Conservation (phyloP, 176 grass and related monocot genomes). For the Musa beccarii region DNA sequence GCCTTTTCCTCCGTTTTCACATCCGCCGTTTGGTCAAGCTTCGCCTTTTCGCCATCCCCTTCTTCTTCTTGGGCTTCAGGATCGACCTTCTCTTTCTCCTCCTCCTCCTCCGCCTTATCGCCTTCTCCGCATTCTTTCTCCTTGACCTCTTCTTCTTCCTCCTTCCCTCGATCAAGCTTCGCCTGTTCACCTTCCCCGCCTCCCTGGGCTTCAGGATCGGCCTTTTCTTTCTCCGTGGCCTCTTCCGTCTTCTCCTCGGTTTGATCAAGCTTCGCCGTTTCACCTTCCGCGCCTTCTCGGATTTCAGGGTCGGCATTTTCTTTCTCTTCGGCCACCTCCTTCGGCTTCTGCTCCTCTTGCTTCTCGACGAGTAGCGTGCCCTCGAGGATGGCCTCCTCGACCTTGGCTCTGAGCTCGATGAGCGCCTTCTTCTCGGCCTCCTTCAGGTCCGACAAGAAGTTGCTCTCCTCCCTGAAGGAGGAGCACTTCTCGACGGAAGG, state of each 20-base stretch:
- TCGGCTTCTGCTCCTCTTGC: background rate
- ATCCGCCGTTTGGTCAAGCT: conserved; percentile 6
- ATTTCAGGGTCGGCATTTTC: background rate
- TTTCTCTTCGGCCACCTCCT: background rate
- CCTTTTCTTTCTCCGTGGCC: background rate
- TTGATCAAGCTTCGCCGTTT: conserved; percentile 3
- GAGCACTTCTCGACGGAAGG: conserved; percentile 37
- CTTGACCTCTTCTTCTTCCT: background rate
- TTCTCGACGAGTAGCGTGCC: conserved; percentile 37
- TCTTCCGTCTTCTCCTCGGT: conserved; percentile 7
- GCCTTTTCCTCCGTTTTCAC: background rate
- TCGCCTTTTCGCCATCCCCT: background rate
- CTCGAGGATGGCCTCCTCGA: conserved; percentile 61
- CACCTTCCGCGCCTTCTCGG: background rate
- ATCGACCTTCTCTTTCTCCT: background rate
- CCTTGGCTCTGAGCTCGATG: conserved; percentile 48
- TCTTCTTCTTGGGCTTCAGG: background rate
- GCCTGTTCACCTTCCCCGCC: background rate
- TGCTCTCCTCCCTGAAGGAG: conserved; percentile 93
- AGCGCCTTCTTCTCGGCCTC: conserved; percentile 71
- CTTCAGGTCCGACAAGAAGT: conserved; percentile 69
- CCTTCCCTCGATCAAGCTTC: conserved; percentile 6
- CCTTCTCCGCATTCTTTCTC: background rate
- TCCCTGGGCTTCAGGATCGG: background rate
- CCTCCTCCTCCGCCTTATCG: background rate